Conservation (phyloP, 768 basidiomycete species). For the Hericium coralloides region DNA sequence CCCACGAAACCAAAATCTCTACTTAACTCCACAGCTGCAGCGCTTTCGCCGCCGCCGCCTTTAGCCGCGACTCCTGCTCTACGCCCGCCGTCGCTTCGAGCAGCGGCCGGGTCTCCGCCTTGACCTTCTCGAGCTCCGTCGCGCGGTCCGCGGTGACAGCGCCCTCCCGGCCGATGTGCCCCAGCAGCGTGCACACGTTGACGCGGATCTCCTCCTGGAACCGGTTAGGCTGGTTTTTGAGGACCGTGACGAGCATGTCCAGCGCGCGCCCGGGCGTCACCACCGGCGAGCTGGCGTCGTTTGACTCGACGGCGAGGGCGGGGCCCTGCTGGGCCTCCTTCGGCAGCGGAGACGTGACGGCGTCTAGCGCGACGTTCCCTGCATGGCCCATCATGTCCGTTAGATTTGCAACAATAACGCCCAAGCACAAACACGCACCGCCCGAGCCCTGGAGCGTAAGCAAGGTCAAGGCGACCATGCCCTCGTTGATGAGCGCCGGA, state of each 20-base stretch:
- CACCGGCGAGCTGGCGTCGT: constrained; percentile 39
- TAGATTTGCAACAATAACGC: too few relatives aligned
- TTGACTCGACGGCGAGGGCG: constrained; percentile 28
- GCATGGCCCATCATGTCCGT: background rate
- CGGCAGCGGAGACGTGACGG: constrained; percentile 43
- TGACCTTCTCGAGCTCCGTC: constrained; percentile 33
- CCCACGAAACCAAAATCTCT: background rate
- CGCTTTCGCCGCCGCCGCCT: constrained; percentile 32
- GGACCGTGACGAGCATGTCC: constrained; percentile 57
- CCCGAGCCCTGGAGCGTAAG: constrained; percentile 58
- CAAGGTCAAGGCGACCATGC: constrained; percentile 73
- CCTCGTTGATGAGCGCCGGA: constrained; percentile 83
- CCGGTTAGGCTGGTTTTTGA: constrained; percentile 39
- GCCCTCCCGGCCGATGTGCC: constrained; percentile 49
- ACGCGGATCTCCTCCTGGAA: constrained; percentile 70
- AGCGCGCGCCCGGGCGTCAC: constrained; percentile 48
- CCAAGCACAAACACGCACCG: constrained; percentile 35
- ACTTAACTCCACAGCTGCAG: constrained; percentile 18
- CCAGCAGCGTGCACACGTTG: constrained; percentile 67
- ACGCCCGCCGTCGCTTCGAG: constrained; percentile 36
- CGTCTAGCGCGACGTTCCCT: constrained; percentile 58
- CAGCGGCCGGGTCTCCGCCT: constrained; percentile 39
- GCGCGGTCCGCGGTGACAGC: constrained; percentile 32
- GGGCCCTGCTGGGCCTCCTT: constrained; percentile 26
- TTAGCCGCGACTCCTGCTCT: constrained; percentile 27